phyloP scores from a whole-genome alignment of 352 stramenopile species.

The Pythium vanterpoolii region DNA sequence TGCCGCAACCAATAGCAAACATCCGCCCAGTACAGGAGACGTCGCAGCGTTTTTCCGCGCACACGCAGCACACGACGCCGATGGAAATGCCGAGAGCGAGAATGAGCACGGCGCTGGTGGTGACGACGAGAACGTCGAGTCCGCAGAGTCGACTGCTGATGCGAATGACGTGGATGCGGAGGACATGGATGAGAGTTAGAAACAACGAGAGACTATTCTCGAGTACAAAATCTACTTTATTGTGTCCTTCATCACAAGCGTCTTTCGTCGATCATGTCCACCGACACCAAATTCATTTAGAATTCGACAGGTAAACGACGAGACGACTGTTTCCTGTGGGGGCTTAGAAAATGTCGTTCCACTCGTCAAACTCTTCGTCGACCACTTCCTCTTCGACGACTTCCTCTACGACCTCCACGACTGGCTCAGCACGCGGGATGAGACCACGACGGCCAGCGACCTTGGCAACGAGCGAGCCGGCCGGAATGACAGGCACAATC shows the following conservation, averaged over 20 bases:
- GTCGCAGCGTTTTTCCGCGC: slow-evolving; percentile 56
- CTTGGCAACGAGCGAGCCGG: slow-evolving; percentile 76
- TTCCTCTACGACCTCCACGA: slow-evolving; percentile 60
- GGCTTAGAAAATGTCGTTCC: slow-evolving; percentile 87
- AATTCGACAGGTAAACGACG: background rate
- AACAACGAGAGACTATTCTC: background rate
- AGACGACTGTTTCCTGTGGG: background rate
- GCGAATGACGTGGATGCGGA: background rate
- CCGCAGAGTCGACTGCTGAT: background rate
- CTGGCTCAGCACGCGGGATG: slow-evolving; percentile 66
- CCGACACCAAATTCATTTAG: too few species aligned
- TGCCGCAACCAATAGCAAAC: background rate
- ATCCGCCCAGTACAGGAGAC: slow-evolving; percentile 23
- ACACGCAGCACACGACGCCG: background rate
- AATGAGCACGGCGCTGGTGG: background rate
- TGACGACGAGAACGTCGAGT: slow-evolving; percentile 1
- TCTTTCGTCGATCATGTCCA: background rate
- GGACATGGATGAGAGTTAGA: slow-evolving; percentile 20
- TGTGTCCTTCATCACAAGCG: background rate
- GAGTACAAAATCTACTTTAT: slow-evolving; percentile 25
- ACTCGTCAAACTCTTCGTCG: slow-evolving; percentile 83
- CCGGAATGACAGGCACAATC: slow-evolving; percentile 57
- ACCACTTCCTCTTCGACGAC: slow-evolving; percentile 65
- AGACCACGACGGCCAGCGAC: slow-evolving; percentile 84
- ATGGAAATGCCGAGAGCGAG: background rate